Conservation (phyloP, 352 stramenopile genomes). For the Phytophthora pinifolia region DNA sequence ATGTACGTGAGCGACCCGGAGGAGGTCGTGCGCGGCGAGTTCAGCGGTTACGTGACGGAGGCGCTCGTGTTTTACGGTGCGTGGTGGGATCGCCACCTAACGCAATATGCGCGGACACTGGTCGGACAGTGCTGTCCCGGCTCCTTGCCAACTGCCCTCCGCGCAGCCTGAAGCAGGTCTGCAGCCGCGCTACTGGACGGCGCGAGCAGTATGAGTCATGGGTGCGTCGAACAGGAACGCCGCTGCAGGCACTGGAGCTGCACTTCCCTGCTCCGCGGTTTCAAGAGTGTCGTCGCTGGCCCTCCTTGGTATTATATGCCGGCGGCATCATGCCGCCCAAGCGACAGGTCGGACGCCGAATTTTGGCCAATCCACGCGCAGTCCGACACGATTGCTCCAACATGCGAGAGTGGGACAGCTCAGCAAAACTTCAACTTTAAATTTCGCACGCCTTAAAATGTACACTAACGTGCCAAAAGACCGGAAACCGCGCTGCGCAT, state of each 20-base stretch:
- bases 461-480: background rate
- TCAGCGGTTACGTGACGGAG: constrained; percentile 56
- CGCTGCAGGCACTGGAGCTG: too few species aligned
- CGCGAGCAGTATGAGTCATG: too few species aligned
- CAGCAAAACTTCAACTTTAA: constrained; percentile 25
- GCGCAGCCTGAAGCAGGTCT: too few species aligned
- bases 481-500: background rate
- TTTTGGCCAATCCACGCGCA: constrained; percentile 13
- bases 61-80: constrained; percentile 67
- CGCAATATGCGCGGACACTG: background rate
- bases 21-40: constrained; percentile 62
- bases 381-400: constrained; percentile 25
- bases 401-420: constrained; percentile 10
- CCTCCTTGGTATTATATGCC: too few species aligned
- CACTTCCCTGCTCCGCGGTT: too few species aligned
- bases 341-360: background rate
- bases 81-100: constrained; percentile 10
- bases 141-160: too few species aligned
- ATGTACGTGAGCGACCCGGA: constrained; percentile 69
- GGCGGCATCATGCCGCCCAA: too few species aligned
- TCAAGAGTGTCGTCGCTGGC: too few species aligned
- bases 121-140: background rate
- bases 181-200: too few species aligned
- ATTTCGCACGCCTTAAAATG: constrained; percentile 18
- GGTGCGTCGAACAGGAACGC: too few species aligned